phyloP scores from a whole-genome alignment of 345 rosid genomes.

The Lepidium africanum region DNA sequence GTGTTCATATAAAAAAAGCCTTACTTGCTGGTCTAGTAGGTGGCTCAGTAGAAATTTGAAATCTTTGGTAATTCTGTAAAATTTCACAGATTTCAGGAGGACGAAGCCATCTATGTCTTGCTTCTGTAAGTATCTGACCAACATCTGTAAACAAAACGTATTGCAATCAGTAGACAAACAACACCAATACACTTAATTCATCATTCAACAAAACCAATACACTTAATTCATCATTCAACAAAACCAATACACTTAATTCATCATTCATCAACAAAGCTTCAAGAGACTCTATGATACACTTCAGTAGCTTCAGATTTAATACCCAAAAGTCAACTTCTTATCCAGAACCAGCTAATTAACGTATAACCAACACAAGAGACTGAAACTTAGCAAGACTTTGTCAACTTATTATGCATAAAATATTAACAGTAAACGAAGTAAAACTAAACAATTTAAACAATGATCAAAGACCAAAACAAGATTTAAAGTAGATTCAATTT shows the following conservation, averaged over 20 bases:
- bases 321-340: background rate
- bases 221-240: background rate
- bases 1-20: background rate
- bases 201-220: too few species aligned
- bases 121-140: slow-evolving; percentile 70
- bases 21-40: slow-evolving; percentile 66
- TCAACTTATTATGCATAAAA: background rate
- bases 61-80: slow-evolving; percentile 50
- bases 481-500: background rate
- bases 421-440: background rate
- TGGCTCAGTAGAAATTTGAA: slow-evolving; percentile 71
- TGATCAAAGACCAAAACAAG: slow-evolving; percentile 14
- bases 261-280: background rate
- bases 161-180: background rate
- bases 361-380: background rate
- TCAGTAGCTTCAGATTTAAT: background rate
- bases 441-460: background rate
- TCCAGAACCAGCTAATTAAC: background rate
- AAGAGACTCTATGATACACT: background rate
- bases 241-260: background rate
- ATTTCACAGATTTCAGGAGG: slow-evolving; percentile 96
- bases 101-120: slow-evolving; percentile 85
- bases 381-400: background rate
- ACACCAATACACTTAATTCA: background rate
- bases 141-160: slow-evolving; percentile 45